A percentile compares a stretch with the other conserved stretches of the same genome.
Evolutionary conservation across 2,329 filamentous ascomycete species (phyloP).

Genomic region (Uncinocarpus reesii): DNA sequence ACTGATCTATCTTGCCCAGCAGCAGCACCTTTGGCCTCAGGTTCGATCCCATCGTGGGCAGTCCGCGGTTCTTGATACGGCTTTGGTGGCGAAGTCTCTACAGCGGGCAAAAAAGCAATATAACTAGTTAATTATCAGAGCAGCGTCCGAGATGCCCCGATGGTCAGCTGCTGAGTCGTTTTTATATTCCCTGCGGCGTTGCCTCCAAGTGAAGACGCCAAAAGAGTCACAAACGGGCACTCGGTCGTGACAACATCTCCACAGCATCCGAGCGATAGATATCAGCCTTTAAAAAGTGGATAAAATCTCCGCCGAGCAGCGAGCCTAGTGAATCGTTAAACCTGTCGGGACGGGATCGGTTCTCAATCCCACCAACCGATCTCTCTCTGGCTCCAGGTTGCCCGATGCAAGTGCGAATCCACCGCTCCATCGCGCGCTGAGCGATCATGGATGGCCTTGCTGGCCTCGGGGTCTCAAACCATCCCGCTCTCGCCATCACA

Average conservation of each 20-base stretch:
- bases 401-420: too few relatives aligned
- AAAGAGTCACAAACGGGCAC: too few relatives aligned
- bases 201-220: too few relatives aligned
- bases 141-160: too few relatives aligned
- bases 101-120: background rate
- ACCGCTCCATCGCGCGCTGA: slow-evolving; percentile 1
- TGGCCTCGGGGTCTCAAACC: background rate
- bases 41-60: slow-evolving; percentile 16
- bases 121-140: too few relatives aligned
- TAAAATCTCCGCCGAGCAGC: background rate
- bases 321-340: background rate
- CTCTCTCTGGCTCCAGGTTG: background rate
- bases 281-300: background rate
- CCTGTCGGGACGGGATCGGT: slow-evolving; percentile 2
- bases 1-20: slow-evolving; percentile 56
- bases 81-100: too few relatives aligned
- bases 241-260: background rate
- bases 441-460: background rate
- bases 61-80: background rate
- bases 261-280: background rate
- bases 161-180: background rate
- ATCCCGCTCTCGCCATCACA: slow-evolving; percentile 1
- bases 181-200: too few relatives aligned
- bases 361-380: background rate
- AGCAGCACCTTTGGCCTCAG: slow-evolving; percentile 51